phyloP scores from a whole-genome alignment of 2,329 filamentous ascomycete genomes.

The Neonectria neomacrospora region DNA sequence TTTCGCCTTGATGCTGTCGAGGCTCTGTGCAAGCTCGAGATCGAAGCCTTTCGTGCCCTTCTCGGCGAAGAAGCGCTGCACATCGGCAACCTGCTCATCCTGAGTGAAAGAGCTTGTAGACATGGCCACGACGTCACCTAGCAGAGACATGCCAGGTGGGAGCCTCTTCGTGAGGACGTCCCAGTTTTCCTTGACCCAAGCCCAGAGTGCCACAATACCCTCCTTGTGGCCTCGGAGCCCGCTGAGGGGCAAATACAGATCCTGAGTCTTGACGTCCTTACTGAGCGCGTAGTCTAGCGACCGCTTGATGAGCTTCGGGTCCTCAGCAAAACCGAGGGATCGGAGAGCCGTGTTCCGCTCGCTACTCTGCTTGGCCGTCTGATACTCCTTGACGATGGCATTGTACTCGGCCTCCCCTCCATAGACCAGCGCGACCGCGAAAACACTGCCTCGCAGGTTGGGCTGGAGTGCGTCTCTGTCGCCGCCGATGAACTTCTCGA shows the following conservation, averaged over 20 bases:
- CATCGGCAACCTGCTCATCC: constrained; percentile 77
- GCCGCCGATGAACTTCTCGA: constrained; percentile 82
- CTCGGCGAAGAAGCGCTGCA: constrained; percentile 82
- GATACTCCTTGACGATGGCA: constrained; percentile 44
- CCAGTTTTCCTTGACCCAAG: constrained; percentile 90
- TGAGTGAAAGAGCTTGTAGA: constrained; percentile 84
- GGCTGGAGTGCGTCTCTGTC: constrained; percentile 87
- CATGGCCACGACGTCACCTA: constrained; percentile 85
- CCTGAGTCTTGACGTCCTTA: constrained; percentile 90
- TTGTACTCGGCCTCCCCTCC: constrained; percentile 72
- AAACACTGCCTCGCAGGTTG: constrained; percentile 89
- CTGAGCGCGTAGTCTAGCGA: constrained; percentile 80
- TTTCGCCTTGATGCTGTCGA: constrained; percentile 87
- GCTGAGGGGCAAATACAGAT: constrained; percentile 88
- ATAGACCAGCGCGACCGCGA: constrained; percentile 83
- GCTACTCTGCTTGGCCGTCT: constrained; percentile 72
- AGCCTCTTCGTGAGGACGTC: constrained; percentile 82
- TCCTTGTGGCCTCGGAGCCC: constrained; percentile 80
- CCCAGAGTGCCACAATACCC: constrained; percentile 83
- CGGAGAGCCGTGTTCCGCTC: constrained; percentile 94
- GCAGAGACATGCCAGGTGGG: constrained; percentile 86
- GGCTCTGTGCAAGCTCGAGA: constrained; percentile 87
- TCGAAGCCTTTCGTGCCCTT: constrained; percentile 90
- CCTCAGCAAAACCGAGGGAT: constrained; percentile 80
- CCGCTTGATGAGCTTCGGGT: constrained; percentile 82